Evolutionary conservation across 345 rosid genomes (phyloP), one percentile per base, ranked within the genome.

Genomic region (Eucalyptus erythrocorys): DNA sequence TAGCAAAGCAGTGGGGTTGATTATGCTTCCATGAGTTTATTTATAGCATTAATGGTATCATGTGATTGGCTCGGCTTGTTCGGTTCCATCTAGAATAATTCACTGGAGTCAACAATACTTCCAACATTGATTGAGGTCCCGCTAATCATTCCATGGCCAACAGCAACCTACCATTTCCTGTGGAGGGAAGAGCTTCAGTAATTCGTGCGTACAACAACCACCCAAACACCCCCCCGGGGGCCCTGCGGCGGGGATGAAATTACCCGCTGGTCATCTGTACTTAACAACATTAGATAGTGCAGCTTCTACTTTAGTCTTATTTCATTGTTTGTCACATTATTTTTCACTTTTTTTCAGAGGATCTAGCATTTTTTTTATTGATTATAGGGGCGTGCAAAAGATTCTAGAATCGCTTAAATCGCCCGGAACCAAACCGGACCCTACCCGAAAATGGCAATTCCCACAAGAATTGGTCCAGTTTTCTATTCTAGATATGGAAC

Each of bases 361-460:
- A 37, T 71, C 45, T 19, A 76, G 14, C 82, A 1, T 40, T 47
- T 40, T 47, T 40, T 76, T 37, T 47, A 13, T 40, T 21, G 82
- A 51, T 51, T 51, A 26, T 51, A 51, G 26, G 57, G 57, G 10
- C 21, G 2, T 51, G 57, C 57, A 51, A 19, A 1, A 51, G 26
- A 51, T 24, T 51, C 0, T 19, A 4, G 4, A 19, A 51, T 51
- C 4, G 4, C 24, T 10, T 1, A 19, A 0, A 51, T 51, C 24
- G 2, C 10, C 19, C 7, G 10, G 4, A 51, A 51, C 2, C 5
- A 5, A 51, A 51, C 24, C 5, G 1, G 0, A 7, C 57, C 57
- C 4, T 19, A 0, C 2, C 4, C 2, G 1, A 51, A 51, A 19
- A 19, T 51, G 26, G 1, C 0, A 4, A 4, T 51, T 51, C 55